A percentile compares a stretch with the other conserved stretches of the same genome.
phyloP scores from a whole-genome alignment of 2,329 filamentous ascomycete species.

The Sporothrix phasma region DNA sequence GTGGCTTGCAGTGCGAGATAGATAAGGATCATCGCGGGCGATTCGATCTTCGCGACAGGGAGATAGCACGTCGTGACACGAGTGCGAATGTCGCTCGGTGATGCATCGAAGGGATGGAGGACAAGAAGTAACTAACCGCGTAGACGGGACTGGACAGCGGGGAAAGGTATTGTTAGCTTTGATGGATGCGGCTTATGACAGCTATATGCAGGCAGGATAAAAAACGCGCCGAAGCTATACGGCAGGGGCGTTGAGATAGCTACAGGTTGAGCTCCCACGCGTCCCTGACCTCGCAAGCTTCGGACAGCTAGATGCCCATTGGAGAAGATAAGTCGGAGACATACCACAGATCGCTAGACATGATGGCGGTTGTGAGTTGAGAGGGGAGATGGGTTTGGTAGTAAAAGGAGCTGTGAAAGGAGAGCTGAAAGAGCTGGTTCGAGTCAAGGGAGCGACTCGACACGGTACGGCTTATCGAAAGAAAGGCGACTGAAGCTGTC shows the following conservation, averaged over 20 bases:
- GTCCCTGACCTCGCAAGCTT: background rate
- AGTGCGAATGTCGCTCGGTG: background rate
- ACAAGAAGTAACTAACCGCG: conserved; percentile 66
- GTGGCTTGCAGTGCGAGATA: background rate
- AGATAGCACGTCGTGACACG: background rate
- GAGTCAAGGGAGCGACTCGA: background rate
- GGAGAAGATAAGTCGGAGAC: background rate
- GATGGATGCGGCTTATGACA: background rate
- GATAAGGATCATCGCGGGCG: background rate
- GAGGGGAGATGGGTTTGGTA: background rate
- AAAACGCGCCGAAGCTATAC: conserved; percentile 10
- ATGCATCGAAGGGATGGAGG: background rate
- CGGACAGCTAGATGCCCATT: background rate
- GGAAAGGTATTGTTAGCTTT: conserved; percentile 12
- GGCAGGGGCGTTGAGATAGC: background rate
- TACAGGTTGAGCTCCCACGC: background rate
- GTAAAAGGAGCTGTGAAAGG: background rate
- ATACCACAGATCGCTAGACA: conserved; percentile 20
- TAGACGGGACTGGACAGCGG: conserved; percentile 71
- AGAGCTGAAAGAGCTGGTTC: conserved; percentile 2
- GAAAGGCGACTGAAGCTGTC: conserved; percentile 7
- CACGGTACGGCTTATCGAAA: background rate
- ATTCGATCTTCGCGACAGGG: background rate
- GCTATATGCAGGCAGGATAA: background rate
- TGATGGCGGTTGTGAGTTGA: conserved; percentile 13